These are phyloP conservation scores for Primulina huaijiensis DNA, from an alignment of 257 asterid genomes.

Conservation along the genomic window DNA sequence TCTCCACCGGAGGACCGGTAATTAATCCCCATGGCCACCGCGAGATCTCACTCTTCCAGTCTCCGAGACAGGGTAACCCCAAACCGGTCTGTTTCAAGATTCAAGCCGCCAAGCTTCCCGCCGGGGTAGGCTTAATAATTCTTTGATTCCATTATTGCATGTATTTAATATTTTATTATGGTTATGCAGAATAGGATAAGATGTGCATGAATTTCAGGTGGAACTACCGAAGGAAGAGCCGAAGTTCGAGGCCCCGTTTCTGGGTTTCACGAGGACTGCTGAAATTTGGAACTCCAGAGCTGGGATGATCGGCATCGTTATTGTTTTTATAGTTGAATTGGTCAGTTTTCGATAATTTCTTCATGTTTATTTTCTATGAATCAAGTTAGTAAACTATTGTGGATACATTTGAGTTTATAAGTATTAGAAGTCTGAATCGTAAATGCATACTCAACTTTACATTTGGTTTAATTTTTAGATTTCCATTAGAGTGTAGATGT, in stretches of 20 bases:
- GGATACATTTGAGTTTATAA: no score
- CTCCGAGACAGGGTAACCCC: slow-evolving; percentile 8
- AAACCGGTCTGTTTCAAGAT: slow-evolving; percentile 43
- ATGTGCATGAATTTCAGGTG: slow-evolving; percentile 36
- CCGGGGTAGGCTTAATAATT: slow-evolving; percentile 44
- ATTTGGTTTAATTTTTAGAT: no score
- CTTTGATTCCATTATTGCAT: not conserved
- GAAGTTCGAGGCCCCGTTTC: slow-evolving; percentile 57
- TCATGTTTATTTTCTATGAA: not conserved
- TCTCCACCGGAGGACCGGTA: slow-evolving; percentile 32
- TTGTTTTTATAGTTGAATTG: slow-evolving; percentile 74
- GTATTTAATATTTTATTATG: no score
- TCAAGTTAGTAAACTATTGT: not conserved
- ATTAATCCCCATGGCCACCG: slow-evolving; percentile 24
- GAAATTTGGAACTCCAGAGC: slow-evolving; percentile 91
- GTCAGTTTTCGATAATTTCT: slow-evolving; percentile 24
- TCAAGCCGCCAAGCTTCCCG: slow-evolving; percentile 77
- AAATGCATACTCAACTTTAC: no score
- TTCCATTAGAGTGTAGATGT: no score
- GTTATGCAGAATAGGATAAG: no score
- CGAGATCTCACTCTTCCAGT: slow-evolving; percentile 8
- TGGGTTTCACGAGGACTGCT: slow-evolving; percentile 80
- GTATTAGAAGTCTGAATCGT: no score
- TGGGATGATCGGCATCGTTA: slow-evolving; percentile 77
- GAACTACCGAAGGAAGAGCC: slow-evolving; percentile 71